Conservation (phyloP, 805 yeast genomes). For the Candida endomychidarum region DNA sequence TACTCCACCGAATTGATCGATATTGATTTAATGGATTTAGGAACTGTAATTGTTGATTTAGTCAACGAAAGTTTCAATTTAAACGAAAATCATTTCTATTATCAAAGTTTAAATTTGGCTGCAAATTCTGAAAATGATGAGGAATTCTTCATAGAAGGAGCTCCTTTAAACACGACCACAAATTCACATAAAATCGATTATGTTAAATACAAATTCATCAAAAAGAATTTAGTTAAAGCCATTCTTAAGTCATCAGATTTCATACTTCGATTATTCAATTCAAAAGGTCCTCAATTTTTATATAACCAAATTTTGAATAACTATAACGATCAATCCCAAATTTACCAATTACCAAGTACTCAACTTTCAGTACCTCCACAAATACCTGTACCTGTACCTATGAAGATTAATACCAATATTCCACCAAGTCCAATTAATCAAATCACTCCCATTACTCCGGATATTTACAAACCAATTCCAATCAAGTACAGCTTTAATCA, state of each 20-base stretch:
- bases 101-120: constrained; percentile 23
- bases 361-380: constrained; percentile 6
- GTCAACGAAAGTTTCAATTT: constrained; percentile 31
- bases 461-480: constrained; percentile 18
- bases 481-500: constrained; percentile 14
- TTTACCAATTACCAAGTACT: constrained; percentile 6
- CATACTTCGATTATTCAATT: constrained; percentile 25
- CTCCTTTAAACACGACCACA: neutral
- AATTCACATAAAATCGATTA: constrained; percentile 14
- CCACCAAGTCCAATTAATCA: constrained; percentile 2
- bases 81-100: constrained; percentile 19
- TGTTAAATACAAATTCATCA: constrained; percentile 22
- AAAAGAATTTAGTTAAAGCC: constrained; percentile 26
- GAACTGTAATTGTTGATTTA: constrained; percentile 32
- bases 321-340: constrained; percentile 13
- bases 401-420: neutral
- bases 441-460: constrained; percentile 2
- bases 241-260: constrained; percentile 29
- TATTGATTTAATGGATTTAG: constrained; percentile 25
- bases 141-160: constrained; percentile 13
- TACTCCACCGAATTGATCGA: constrained; percentile 48
- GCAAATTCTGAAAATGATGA: constrained; percentile 9
- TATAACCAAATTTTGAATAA: constrained; percentile 20
- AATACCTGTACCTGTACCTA: constrained; percentile 3
- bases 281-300: constrained; percentile 31